Evolutionary conservation across 2,329 filamentous ascomycete genomes (phyloP).

Genomic region (Alternaria arborescens): DNA sequence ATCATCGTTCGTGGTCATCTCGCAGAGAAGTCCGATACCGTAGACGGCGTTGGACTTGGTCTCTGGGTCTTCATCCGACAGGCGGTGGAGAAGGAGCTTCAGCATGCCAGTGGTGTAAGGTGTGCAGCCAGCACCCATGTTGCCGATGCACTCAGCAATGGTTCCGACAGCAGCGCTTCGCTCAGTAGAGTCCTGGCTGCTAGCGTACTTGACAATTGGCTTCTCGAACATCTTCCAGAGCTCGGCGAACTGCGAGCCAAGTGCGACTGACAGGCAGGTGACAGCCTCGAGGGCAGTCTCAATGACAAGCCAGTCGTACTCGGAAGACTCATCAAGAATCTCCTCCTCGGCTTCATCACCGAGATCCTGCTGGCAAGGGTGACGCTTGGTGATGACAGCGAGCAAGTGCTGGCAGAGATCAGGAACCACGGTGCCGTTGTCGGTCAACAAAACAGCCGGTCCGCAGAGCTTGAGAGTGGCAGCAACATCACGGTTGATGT

Average conservation of each 20-base stretch:
- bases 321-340: constrained; percentile 76
- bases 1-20: constrained; percentile 77
- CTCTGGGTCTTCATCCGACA: constrained; percentile 88
- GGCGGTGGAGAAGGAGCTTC: constrained; percentile 82
- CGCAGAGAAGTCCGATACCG: constrained; percentile 83
- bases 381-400: constrained; percentile 85
- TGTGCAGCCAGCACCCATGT: constrained; percentile 83
- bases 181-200: constrained; percentile 85
- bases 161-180: constrained; percentile 90
- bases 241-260: constrained; percentile 82
- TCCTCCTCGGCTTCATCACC: constrained; percentile 79
- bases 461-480: constrained; percentile 91
- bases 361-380: constrained; percentile 91
- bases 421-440: constrained; percentile 70
- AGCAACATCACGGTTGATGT: constrained; percentile 93
- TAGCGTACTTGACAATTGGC: constrained; percentile 85
- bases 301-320: constrained; percentile 97
- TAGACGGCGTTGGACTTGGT: constrained; percentile 96
- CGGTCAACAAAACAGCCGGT: constrained; percentile 80
- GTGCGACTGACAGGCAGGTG: constrained; percentile 80
- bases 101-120: constrained; percentile 80
- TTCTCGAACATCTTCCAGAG: constrained; percentile 97
- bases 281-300: constrained; percentile 94
- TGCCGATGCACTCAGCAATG: constrained; percentile 87
- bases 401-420: constrained; percentile 78